Evolutionary conservation across 257 asterid species (phyloP).

Genomic region (Gentiana dahurica): DNA sequence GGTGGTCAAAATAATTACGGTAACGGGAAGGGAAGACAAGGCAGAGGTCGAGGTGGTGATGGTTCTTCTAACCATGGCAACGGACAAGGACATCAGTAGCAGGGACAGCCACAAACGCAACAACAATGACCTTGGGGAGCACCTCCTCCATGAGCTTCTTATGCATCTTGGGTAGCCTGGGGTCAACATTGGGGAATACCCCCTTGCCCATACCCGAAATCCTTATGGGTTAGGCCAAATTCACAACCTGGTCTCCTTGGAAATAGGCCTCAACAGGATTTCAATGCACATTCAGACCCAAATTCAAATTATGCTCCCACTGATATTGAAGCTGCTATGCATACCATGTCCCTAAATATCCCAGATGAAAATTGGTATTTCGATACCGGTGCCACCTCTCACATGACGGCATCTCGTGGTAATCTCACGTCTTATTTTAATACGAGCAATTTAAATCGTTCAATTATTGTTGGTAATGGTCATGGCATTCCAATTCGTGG

Average conservation of each 20-base stretch:
- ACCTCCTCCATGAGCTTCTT: not conserved
- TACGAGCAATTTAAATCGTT: not conserved
- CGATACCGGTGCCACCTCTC: constrained; percentile 1
- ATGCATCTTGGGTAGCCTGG: no score
- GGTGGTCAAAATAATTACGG: not conserved
- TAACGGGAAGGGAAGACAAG: not conserved
- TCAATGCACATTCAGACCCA: not conserved
- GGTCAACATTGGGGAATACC: no score
- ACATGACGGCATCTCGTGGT: not conserved
- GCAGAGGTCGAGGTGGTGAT: no score
- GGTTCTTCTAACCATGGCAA: no score
- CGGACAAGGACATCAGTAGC: no score
- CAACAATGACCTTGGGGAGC: not conserved
- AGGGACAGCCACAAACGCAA: no score
- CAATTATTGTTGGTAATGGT: not conserved
- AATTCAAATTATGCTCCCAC: not conserved
- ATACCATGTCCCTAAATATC: not conserved
- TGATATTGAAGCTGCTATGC: constrained; percentile 7
- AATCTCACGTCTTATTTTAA: not conserved
- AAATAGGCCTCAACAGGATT: not conserved
- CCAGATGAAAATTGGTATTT: not conserved
- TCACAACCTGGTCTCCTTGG: not conserved
- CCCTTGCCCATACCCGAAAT: not conserved
- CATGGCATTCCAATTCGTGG: not conserved
- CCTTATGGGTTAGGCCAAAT: not conserved